Evolutionary conservation across 1,139 yeast genomes (phyloP), one percentile per base, ranked within the genome.

Genomic region (Taphrina sp.): DNA sequence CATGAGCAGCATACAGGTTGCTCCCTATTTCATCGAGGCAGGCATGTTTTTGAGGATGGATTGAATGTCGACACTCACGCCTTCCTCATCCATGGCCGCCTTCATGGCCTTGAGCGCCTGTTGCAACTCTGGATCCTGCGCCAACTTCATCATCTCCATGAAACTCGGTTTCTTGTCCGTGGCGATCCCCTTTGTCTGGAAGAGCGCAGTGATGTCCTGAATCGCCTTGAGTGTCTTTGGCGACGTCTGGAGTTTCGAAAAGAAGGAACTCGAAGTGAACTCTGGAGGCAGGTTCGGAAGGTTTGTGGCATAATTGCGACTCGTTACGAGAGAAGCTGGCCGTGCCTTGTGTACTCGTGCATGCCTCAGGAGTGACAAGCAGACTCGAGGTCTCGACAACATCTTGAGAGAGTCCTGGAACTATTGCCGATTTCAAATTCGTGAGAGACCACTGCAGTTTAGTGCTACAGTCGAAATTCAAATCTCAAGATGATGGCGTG

Each of bases 141-240:
- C 43, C 31, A 38, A 23, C 43, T 20, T 38, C 43, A 38, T 38
- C 43, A 38, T 38, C 10, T 38, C 43, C 29, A 29, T 38, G 29
- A 38, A 38, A 22, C 29, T 22, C 10, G 43, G 43, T 19, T 38
- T 38, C 3, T 7, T 29, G 14, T 38, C 14, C 43, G 24, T 38
- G 12, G 8, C 4, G 26, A 38, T 38, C 2, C 43, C 43, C 29
- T 38, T 38, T 23, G 7, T 19, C 43, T 38, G 29, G 10, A 38
- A 38, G 1, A 38, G 43, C 1, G 43, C 5, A 28, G 43, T 38
- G 16, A 38, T 5, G 29, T 38, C 24, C 29, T 23, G 12, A 29
- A 38, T 38, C 20, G 22, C 43, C 29, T 19, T 5, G 17, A 38
- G 10, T 3, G 24, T 1, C 29, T 14, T 3, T 19, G 43, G 43